phyloP scores from a whole-genome alignment of 2,329 filamentous ascomycete species.

The Zymoseptoria tritici region DNA sequence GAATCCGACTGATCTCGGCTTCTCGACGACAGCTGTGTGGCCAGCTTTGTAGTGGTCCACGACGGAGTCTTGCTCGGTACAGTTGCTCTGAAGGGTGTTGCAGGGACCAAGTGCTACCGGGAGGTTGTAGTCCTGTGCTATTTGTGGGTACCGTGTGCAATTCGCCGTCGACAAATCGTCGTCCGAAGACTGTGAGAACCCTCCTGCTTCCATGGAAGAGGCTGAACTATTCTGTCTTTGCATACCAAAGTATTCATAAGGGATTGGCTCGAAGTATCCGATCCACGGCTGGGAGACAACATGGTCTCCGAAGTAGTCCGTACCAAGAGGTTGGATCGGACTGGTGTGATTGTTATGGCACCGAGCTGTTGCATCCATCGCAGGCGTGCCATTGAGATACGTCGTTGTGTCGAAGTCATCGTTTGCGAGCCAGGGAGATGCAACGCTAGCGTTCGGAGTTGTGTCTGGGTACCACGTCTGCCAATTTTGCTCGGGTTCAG shows the following conservation, averaged over 20 bases:
- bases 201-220: not conserved
- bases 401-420: not conserved
- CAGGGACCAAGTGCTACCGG: not conserved
- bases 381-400: not conserved
- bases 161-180: not conserved
- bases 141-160: not conserved
- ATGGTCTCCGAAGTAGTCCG: not conserved
- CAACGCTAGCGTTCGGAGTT: not conserved
- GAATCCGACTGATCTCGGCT: not conserved
- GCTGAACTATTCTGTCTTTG: not conserved
- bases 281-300: not conserved
- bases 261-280: not conserved
- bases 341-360: not conserved
- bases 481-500: not conserved
- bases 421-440: not conserved
- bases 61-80: not conserved
- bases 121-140: not conserved
- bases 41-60: not conserved
- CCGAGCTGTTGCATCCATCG: not conserved
- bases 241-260: not conserved
- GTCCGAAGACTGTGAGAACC: not conserved
- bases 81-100: not conserved
- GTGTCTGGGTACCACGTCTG: not conserved
- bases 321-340: not conserved
- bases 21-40: not conserved